phyloP scores from a whole-genome alignment of 257 asterid genomes.

The Mitragyna speciosa region DNA sequence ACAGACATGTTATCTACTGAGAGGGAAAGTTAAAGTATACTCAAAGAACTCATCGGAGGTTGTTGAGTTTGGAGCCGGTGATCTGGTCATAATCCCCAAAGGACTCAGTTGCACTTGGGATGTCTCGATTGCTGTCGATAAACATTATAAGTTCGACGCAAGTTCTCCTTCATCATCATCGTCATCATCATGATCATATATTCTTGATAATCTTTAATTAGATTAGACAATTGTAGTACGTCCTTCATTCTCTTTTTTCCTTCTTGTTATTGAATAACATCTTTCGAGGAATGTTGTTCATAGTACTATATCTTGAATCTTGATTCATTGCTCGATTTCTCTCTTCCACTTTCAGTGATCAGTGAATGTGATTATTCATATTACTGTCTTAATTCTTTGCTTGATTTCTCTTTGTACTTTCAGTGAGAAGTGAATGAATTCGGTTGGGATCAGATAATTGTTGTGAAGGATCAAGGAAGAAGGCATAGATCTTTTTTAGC shows the following conservation, averaged over 20 bases:
- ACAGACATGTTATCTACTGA: conserved; percentile 71
- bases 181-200: not conserved
- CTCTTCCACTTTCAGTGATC: too few relatives aligned
- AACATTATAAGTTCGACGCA: conserved; percentile 76
- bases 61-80: conserved; percentile 86
- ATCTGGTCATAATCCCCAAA: conserved; percentile 75
- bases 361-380: not conserved
- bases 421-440: not conserved
- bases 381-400: not conserved
- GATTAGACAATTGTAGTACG: not conserved
- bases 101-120: conserved; percentile 97
- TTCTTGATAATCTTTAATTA: conserved; percentile 26
- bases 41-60: conserved; percentile 52
- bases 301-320: not conserved
- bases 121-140: conserved; percentile 67
- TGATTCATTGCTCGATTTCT: not conserved
- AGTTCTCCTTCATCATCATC: conserved; percentile 10
- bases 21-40: conserved; percentile 75
- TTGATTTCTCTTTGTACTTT: too few relatives aligned
- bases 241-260: not conserved
- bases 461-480: not conserved
- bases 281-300: not conserved
- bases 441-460: not conserved
- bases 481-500: not conserved
- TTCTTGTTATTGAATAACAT: not conserved